Conservation (phyloP, 2,329 filamentous ascomycete genomes). For the Paecilomyces formosus region DNA sequence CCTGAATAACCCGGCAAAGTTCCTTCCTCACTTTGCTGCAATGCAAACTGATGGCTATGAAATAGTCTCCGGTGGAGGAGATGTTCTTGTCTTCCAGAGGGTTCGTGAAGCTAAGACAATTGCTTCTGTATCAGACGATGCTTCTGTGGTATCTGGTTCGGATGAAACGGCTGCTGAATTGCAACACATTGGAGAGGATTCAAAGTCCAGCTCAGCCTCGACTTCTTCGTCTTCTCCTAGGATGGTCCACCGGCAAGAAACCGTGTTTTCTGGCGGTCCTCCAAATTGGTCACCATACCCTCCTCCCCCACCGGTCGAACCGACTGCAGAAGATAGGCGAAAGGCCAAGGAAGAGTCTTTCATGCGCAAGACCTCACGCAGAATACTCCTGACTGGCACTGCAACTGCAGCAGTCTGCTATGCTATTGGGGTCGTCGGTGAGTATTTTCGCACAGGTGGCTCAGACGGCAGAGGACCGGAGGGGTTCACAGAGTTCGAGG, state of each 20-base stretch:
- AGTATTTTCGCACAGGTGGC: conserved; percentile 36
- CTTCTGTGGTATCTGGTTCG: background rate
- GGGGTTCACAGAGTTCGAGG: conserved; percentile 32
- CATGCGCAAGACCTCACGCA: conserved; percentile 16
- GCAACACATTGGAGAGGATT: background rate
- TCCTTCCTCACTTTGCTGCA: conserved; percentile 30
- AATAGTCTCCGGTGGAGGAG: conserved; percentile 32
- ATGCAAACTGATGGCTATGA: conserved; percentile 35
- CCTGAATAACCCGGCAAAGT: conserved; percentile 33
- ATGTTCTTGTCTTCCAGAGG: conserved; percentile 35
- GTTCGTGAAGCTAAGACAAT: background rate
- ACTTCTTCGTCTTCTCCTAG: conserved; percentile 5
- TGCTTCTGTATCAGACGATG: background rate
- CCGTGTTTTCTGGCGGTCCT: conserved; percentile 11
- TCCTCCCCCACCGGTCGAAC: conserved; percentile 1
- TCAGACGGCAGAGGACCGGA: conserved; percentile 29
- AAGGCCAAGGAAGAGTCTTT: conserved; percentile 7
- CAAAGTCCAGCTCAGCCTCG: background rate
- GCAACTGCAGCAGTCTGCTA: conserved; percentile 33
- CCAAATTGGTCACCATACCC: conserved; percentile 20
- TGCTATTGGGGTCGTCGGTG: conserved; percentile 30
- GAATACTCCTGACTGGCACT: conserved; percentile 27
- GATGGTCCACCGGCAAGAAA: conserved; percentile 16
- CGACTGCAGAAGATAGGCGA: background rate
- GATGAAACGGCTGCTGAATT: background rate